These are phyloP conservation scores for Fusarium torreyae DNA, from an alignment of 2,329 filamentous ascomycete species.

Conservation along the genomic window DNA sequence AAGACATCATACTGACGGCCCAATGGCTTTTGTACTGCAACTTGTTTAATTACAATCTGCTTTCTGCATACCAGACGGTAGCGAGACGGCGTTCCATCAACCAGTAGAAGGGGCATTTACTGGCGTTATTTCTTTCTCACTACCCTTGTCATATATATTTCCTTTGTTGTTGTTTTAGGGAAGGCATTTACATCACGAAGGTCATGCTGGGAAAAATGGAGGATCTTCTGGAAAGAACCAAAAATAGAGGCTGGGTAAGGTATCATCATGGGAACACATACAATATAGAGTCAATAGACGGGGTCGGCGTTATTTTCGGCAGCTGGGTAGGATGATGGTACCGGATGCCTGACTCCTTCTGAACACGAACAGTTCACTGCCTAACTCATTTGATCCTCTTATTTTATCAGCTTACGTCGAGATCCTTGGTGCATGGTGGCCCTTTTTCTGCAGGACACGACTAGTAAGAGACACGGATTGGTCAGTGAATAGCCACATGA, in stretches of 20 bases:
- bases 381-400: constrained; percentile 18
- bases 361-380: constrained; percentile 32
- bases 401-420: constrained; percentile 6
- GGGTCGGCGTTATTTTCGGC: constrained; percentile 43
- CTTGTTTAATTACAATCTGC: constrained; percentile 29
- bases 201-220: constrained; percentile 29
- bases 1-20: constrained; percentile 4
- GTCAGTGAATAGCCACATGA: constrained; percentile 12
- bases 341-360: constrained; percentile 27
- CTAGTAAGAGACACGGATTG: constrained; percentile 12
- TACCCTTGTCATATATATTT: constrained; percentile 14
- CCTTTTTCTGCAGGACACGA: constrained; percentile 16
- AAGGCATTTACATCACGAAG: constrained; percentile 31
- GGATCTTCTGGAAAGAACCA: constrained; percentile 35
- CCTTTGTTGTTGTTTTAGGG: constrained; percentile 20
- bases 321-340: constrained; percentile 22
- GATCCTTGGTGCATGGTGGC: constrained; percentile 14
- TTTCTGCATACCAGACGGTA: constrained; percentile 35
- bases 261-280: constrained; percentile 16
- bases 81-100: constrained; percentile 40
- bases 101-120: constrained; percentile 39
- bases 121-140: constrained; percentile 27
- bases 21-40: constrained; percentile 6
- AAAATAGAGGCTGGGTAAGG: constrained; percentile 27
- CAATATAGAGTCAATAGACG: constrained; percentile 48